Base-by-base conservation (phyloP, 192 early-diverging fungal genomes). In the Coemansia sp. region DNA sequence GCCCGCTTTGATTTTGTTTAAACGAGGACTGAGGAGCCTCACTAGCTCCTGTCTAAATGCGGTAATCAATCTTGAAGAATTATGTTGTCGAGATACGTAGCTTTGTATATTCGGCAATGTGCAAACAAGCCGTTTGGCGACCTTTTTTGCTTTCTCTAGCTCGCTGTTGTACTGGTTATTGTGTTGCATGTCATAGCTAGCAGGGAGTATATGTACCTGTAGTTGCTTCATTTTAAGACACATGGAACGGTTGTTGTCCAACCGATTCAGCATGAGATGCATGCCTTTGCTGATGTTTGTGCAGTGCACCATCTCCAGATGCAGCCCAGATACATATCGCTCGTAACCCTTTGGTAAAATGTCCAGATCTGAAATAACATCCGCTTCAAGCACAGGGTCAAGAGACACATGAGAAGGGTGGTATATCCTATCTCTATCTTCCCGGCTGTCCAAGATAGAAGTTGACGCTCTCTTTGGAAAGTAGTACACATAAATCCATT, bases 291-390 rank as follows among this genome's bases (percentile, higher is more conserved):
- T 48, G 10, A 48, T 48, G 9, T 25, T 7, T 8, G 45, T 48
- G 22, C 45, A 48, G 10, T 48, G 45, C 13, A 48, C 45, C 45
- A 48, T 48, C 9, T 48, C 45, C 13, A 48, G 45, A 15, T 48
- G 25, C 14, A 48, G 45, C 13, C 25, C 13, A 15, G 22, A 25
- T 25, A 48, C 45, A 25, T 13, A 48, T 25, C 14, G 19, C 22
- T 48, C 45, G 45, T 48, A 48, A 25, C 45, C 45, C 45, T 48
- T 48, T 20, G 45, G 45, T 13, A 48, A 10, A 25, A 48, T 48
- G 22, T 48, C 45, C 45, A 48, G 45, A 25, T 48, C 45, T 10
- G 45, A 48, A 25, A 48, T 48, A 6, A 48, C 45, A 48, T 48
- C 45, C 23, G 19, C 20, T 8, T 2, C 19, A 25, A 48, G 45